These are phyloP conservation scores for Lipomyces chichibuensis DNA, from an alignment of 805 yeast species.

Conservation along the genomic window DNA sequence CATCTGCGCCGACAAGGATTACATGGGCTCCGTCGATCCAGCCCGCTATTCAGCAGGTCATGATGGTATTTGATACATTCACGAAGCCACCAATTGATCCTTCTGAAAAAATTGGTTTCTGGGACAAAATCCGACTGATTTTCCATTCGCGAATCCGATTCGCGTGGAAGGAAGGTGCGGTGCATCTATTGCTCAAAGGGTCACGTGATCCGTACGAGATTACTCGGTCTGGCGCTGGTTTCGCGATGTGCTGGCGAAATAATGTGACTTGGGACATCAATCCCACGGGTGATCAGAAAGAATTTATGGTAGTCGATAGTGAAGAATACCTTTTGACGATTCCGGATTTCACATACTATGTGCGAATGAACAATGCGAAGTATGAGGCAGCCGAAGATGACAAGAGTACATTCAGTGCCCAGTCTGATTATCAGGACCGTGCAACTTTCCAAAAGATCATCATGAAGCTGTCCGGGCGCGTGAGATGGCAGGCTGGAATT, in stretches of 20 bases:
- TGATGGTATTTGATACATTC: slow-evolving; percentile 76
- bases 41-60: slow-evolving; percentile 79
- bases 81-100: slow-evolving; percentile 91
- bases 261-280: slow-evolving; percentile 64
- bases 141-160: slow-evolving; percentile 72
- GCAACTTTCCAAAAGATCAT: slow-evolving; percentile 50
- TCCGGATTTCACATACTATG: slow-evolving; percentile 64
- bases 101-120: slow-evolving; percentile 80
- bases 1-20: slow-evolving; percentile 63
- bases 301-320: slow-evolving; percentile 66
- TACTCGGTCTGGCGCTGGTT: slow-evolving; percentile 71
- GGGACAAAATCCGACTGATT: slow-evolving; percentile 84
- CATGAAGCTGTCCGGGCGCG: slow-evolving; percentile 66
- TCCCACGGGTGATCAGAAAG: slow-evolving; percentile 65
- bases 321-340: slow-evolving; percentile 67
- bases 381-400: slow-evolving; percentile 31
- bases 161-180: slow-evolving; percentile 46
- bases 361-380: slow-evolving; percentile 44
- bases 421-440: slow-evolving; percentile 34
- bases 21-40: slow-evolving; percentile 86
- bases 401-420: slow-evolving; percentile 30
- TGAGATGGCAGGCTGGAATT: slow-evolving; percentile 77
- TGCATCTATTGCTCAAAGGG: slow-evolving; percentile 48
- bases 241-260: slow-evolving; percentile 69
- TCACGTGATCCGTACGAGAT: slow-evolving; percentile 77